phyloP scores from a whole-genome alignment of 331 rosid species.

The Arachis monticola region DNA sequence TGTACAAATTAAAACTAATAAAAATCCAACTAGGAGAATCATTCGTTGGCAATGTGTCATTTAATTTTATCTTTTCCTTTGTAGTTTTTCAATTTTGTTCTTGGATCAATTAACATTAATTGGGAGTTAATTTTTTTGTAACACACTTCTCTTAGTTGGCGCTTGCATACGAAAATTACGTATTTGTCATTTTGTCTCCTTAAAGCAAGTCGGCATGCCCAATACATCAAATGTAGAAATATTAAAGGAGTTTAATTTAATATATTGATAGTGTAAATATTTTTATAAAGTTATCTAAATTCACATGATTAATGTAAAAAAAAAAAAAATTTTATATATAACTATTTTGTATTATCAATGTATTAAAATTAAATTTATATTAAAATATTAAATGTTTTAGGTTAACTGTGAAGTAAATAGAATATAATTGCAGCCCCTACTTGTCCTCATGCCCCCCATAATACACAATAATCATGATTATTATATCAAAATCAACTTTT shows the following conservation, averaged over 20 bases:
- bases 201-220: slow-evolving; percentile 48
- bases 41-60: slow-evolving; percentile 39
- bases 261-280: too few relatives aligned
- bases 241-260: too few relatives aligned
- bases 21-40: slow-evolving; percentile 45
- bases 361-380: too few relatives aligned
- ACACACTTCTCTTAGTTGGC: slow-evolving; percentile 14
- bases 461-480: slow-evolving; percentile 31
- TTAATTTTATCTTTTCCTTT: background rate
- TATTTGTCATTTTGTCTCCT: slow-evolving; percentile 59
- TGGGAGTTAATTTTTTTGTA: slow-evolving; percentile 10
- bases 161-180: slow-evolving; percentile 22
- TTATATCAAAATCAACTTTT: slow-evolving; percentile 33
- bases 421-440: slow-evolving; percentile 27
- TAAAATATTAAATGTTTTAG: too few relatives aligned
- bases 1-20: background rate
- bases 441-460: slow-evolving; percentile 35
- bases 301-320: too few relatives aligned
- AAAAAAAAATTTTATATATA: too few relatives aligned
- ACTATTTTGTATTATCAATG: too few relatives aligned
- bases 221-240: slow-evolving; percentile 18
- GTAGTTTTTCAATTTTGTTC: background rate
- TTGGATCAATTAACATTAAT: background rate
- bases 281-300: too few relatives aligned
- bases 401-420: slow-evolving; percentile 34